A percentile compares a stretch with the other conserved stretches of the same genome.
phyloP scores from a whole-genome alignment of 2,329 filamentous ascomycete genomes.

The Diaporthe sp. region DNA sequence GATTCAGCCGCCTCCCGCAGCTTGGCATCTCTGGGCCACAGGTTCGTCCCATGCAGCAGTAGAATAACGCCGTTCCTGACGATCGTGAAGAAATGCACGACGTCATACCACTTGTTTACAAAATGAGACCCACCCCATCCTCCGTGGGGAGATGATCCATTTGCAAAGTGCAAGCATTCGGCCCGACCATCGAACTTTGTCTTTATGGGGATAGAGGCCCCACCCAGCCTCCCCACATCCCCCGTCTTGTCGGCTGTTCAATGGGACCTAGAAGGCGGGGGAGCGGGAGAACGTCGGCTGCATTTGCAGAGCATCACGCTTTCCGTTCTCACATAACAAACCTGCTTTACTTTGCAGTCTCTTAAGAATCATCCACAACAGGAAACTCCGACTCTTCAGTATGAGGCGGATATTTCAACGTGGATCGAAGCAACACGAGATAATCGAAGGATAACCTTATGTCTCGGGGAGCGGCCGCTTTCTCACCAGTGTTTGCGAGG shows the following conservation, averaged over 20 bases:
- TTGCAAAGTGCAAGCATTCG: conserved; percentile 23
- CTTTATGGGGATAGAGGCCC: conserved; percentile 3
- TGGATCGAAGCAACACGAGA: conserved; percentile 4
- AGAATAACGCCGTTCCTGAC: not conserved
- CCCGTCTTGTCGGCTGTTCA: conserved; percentile 8
- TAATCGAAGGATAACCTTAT: not conserved
- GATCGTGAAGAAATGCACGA: conserved; percentile 9
- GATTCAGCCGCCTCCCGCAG: conserved; percentile 2
- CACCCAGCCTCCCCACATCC: not conserved
- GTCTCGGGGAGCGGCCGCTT: not conserved
- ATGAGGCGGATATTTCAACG: conserved; percentile 6
- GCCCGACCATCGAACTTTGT: conserved; percentile 24
- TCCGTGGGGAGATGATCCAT: conserved; percentile 20
- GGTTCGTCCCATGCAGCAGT: too few relatives aligned
- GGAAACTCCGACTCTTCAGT: not conserved
- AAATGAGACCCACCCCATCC: conserved; percentile 20
- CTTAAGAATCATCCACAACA: not conserved
- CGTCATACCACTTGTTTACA: conserved; percentile 18
- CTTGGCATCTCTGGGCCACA: not conserved
- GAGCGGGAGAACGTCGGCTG: conserved; percentile 18
- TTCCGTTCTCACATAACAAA: not conserved
- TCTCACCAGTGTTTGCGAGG: not conserved
- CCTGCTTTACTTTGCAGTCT: not conserved
- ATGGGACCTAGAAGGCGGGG: not conserved
- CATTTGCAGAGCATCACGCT: conserved; percentile 10